Percentiles rank a stretch among this genome's conserved stretches.
Conservation (phyloP, 129 eudicot genomes). For the Artemisia annua region DNA sequence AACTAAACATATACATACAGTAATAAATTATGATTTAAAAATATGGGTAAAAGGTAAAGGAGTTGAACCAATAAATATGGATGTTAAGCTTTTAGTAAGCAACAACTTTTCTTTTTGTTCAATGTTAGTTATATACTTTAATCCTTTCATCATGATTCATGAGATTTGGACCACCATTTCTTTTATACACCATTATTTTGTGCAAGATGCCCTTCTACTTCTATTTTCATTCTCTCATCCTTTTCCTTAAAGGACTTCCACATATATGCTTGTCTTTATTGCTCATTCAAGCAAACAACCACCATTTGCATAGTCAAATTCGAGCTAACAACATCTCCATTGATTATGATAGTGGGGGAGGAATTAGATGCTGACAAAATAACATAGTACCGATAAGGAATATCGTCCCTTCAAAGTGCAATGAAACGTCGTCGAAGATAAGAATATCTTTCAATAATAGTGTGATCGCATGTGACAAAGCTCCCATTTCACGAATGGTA, state of each 20-base stretch:
- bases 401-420: conserved; percentile 28
- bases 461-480: no score
- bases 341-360: conserved; percentile 12
- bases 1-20: not conserved
- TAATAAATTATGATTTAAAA: not conserved
- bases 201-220: conserved; percentile 27
- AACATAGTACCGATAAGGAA: conserved; percentile 21
- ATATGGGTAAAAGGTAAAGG: conserved; percentile 7
- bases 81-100: conserved; percentile 27
- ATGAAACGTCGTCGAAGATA: not conserved
- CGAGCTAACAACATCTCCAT: conserved; percentile 16
- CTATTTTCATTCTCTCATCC: conserved; percentile 26
- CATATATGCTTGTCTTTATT: conserved; percentile 25
- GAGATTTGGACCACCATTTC: conserved; percentile 31
- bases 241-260: conserved; percentile 24
- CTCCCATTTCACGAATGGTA: conserved; percentile 7
- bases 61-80: conserved; percentile 26
- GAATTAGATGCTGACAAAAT: conserved; percentile 28
- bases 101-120: conserved; percentile 29
- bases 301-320: conserved; percentile 28
- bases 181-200: not conserved
- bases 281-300: conserved; percentile 17
- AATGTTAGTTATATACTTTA: conserved; percentile 13
- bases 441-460: not conserved
- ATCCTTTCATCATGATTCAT: conserved; percentile 32